Percentiles rank a stretch among this genome's conserved stretches.
Evolutionary conservation across 1,284 basidiomycete genomes (phyloP).

Genomic region (Laetiporus sulphureus): DNA sequence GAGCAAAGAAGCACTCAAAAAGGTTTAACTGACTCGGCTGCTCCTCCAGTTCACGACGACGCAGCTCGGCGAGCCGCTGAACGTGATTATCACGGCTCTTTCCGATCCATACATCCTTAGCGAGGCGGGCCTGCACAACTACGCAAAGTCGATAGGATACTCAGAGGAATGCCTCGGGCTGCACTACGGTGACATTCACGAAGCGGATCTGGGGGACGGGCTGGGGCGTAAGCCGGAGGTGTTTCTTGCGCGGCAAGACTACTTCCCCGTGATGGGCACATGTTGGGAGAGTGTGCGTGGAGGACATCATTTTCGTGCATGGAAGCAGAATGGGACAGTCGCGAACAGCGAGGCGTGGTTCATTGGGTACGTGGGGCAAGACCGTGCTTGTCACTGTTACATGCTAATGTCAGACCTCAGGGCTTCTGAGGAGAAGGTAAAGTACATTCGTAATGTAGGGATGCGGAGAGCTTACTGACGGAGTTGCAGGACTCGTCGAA

Average conservation of each 20-base stretch:
- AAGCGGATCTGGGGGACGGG: constrained; percentile 41
- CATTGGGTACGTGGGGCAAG: constrained; percentile 30
- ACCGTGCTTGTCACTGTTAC: not conserved
- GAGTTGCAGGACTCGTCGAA: constrained; percentile 47
- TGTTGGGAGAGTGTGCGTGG: constrained; percentile 44
- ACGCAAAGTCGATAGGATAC: constrained; percentile 65
- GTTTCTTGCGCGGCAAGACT: constrained; percentile 36
- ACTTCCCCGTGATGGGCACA: constrained; percentile 37
- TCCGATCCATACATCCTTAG: constrained; percentile 39
- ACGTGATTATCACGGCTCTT: constrained; percentile 38
- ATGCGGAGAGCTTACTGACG: not conserved
- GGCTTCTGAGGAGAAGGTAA: constrained; percentile 64
- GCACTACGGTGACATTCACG: constrained; percentile 37
- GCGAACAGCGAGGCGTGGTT: constrained; percentile 42
- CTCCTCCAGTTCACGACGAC: constrained; percentile 51
- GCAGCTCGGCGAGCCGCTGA: constrained; percentile 36
- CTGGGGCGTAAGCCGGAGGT: constrained; percentile 34
- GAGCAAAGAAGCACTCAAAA: constrained; percentile 15
- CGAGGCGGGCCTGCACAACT: constrained; percentile 32
- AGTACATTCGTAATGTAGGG: not conserved
- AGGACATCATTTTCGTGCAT: constrained; percentile 42
- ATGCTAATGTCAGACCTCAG: constrained; percentile 26
- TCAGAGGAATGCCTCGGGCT: constrained; percentile 40
- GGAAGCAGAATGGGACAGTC: constrained; percentile 39
- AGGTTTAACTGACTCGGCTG: not conserved